Base-by-base conservation (phyloP, 2,329 filamentous ascomycete species). In the Aspergillus sp. region DNA sequence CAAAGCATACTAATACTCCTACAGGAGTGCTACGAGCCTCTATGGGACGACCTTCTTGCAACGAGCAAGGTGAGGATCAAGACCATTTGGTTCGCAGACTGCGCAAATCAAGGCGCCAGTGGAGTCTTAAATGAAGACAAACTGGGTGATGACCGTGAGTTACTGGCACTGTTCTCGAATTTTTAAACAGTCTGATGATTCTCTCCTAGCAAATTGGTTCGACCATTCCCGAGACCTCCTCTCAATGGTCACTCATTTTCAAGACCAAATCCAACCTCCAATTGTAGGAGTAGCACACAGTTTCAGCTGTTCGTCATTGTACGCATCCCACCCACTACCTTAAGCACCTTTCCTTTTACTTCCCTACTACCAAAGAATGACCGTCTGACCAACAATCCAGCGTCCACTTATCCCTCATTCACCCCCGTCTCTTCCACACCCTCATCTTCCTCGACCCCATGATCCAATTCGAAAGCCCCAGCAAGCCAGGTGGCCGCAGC, bases 11-110 rank as follows among this genome's bases (percentile, higher is more conserved):
- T 32, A 5, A 8, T 10, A 10, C 17, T n/a, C 10, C 25, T n/a
- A 3, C 38, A 90, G 88, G 92, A 96, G 79, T 76, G 95, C 1
- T 96, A 96, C 72, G 92, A 96, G 70, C 89, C 92, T 0, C 78
- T 96, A 0, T 96, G 91, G 89, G 89, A 92, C 59, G 90, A 95
- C 51, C 79, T 96, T 2, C 80, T 88, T 64, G 74, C 80, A 30
- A 77, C 80, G 25, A 78, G 85, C 3, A 80, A 82, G 63, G 71
- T 75, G 17, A 76, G 80, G 30, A 89, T 96, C 68, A 84, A 90
- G 57, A 81, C 83, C 59, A 91, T 96, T 68, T 95, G 89, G 89
- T 92, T 95, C 61, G 87, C 90, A 62, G 92, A 96, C 76, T 84
- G 88, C 8, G 86, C 89, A 23, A 87, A 90, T 71, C 90, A 96